phyloP scores from a whole-genome alignment of 164 flowering plant species.

The Liquidambar formosana region DNA sequence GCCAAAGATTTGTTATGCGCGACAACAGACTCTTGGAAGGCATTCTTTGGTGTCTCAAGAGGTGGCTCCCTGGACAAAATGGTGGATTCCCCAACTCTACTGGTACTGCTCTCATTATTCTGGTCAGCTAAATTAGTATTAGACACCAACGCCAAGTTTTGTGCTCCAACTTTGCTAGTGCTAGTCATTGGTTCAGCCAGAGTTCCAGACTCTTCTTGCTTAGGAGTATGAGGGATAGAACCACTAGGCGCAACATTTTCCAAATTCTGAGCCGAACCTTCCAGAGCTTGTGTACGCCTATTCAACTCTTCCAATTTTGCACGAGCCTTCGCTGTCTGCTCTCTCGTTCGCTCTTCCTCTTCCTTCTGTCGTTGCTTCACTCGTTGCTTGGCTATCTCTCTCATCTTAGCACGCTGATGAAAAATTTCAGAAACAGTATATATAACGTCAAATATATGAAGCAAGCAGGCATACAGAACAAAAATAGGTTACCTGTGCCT shows the following conservation, averaged over 20 bases:
- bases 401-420: slow-evolving; percentile 80
- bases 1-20: slow-evolving; percentile 23
- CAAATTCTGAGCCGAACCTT: slow-evolving; percentile 35
- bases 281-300: slow-evolving; percentile 52
- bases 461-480: neutral
- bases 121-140: slow-evolving; percentile 21
- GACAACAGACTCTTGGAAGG: slow-evolving; percentile 19
- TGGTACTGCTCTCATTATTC: slow-evolving; percentile 13
- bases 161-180: slow-evolving; percentile 18
- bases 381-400: slow-evolving; percentile 77
- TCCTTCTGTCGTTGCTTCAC: slow-evolving; percentile 79
- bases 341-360: slow-evolving; percentile 85
- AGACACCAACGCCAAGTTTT: slow-evolving; percentile 11
- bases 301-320: slow-evolving; percentile 94
- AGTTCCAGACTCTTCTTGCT: slow-evolving; percentile 35
- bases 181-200: slow-evolving; percentile 2
- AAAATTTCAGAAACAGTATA: slow-evolving; percentile 6
- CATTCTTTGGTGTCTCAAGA: slow-evolving; percentile 22
- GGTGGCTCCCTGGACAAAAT: slow-evolving; percentile 17
- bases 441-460: slow-evolving; percentile 6
- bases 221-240: slow-evolving; percentile 24
- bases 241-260: slow-evolving; percentile 27
- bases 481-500: slow-evolving; percentile 48
- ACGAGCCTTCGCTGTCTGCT: slow-evolving; percentile 90
- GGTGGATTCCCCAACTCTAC: slow-evolving; percentile 22